Evolutionary conservation across 140 eudicot genomes (phyloP).

Genomic region (Ambrosia hybrid): DNA sequence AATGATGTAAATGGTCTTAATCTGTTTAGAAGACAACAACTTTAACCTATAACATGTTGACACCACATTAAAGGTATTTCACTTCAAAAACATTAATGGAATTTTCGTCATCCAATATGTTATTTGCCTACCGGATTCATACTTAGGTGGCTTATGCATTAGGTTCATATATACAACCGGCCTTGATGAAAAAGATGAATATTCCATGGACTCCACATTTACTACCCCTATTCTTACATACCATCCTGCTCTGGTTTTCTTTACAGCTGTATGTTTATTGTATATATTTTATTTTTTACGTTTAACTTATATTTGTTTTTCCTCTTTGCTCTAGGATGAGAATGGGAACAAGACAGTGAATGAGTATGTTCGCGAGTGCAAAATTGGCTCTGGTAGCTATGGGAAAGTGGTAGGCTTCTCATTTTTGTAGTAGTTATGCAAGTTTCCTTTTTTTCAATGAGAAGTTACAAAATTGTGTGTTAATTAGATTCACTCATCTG

Average conservation of each 20-base stretch:
- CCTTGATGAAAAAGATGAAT: neutral
- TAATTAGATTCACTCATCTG: neutral
- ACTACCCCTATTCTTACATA: neutral
- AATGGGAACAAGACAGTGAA: conserved; percentile 6
- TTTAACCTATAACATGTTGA: conserved; percentile 8
- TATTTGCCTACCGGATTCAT: neutral
- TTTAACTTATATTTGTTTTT: neutral
- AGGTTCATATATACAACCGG: neutral
- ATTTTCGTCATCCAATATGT: neutral
- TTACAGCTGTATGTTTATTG: no score
- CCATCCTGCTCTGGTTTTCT: neutral
- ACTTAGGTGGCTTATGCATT: neutral
- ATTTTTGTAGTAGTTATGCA: no score
- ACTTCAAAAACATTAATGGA: neutral
- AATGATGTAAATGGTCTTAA: neutral
- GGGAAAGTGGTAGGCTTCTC: no score
- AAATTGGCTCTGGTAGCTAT: no score
- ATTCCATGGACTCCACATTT: neutral
- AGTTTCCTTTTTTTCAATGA: no score
- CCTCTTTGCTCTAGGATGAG: neutral
- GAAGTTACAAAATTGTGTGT: neutral
- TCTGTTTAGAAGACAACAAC: neutral
- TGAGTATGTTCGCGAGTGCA: conserved; percentile 9
- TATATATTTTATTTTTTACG: neutral
- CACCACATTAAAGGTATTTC: neutral